A percentile compares a stretch with the other conserved stretches of the same genome.
These are phyloP conservation scores for Metarhizium rileyi DNA, from an alignment of 2,329 filamentous ascomycete genomes.

Conservation along the genomic window DNA sequence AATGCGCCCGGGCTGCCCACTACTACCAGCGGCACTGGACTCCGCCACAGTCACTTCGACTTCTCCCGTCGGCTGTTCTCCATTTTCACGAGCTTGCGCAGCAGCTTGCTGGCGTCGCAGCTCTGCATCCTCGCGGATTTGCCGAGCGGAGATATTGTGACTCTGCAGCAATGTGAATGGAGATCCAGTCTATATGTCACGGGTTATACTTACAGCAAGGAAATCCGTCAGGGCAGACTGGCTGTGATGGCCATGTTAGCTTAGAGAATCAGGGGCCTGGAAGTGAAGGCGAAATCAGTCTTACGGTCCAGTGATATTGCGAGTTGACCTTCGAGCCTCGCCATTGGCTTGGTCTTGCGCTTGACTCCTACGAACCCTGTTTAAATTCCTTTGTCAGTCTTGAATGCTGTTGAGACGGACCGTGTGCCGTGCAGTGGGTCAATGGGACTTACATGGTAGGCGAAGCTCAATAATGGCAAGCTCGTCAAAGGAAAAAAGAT, in stretches of 20 bases:
- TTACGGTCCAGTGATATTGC: conserved; percentile 31
- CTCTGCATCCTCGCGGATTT: conserved; percentile 42
- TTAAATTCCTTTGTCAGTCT: not conserved
- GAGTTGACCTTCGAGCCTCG: conserved; percentile 14
- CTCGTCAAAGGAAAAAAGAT: not conserved
- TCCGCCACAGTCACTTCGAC: conserved; percentile 8
- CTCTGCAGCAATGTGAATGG: not conserved
- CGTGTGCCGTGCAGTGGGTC: too few species aligned
- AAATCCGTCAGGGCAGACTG: conserved; percentile 47
- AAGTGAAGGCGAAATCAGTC: conserved; percentile 7
- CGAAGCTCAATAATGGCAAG: not conserved
- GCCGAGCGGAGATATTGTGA: conserved; percentile 59
- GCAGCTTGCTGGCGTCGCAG: conserved; percentile 33
- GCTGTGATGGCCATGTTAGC: conserved; percentile 15
- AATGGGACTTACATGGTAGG: conserved; percentile 1
- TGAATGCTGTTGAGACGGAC: not conserved
- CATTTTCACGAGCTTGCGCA: conserved; percentile 12
- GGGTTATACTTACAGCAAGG: conserved; percentile 31
- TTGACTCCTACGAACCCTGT: conserved; percentile 8
- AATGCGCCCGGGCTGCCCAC: conserved; percentile 18
- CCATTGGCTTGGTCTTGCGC: conserved; percentile 9
- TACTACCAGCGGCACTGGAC: conserved; percentile 15
- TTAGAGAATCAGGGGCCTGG: not conserved
- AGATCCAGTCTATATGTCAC: not conserved
- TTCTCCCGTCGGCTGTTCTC: conserved; percentile 12